phyloP scores from a whole-genome alignment of 257 asterid genomes.

The Haberlea rhodopensis region DNA sequence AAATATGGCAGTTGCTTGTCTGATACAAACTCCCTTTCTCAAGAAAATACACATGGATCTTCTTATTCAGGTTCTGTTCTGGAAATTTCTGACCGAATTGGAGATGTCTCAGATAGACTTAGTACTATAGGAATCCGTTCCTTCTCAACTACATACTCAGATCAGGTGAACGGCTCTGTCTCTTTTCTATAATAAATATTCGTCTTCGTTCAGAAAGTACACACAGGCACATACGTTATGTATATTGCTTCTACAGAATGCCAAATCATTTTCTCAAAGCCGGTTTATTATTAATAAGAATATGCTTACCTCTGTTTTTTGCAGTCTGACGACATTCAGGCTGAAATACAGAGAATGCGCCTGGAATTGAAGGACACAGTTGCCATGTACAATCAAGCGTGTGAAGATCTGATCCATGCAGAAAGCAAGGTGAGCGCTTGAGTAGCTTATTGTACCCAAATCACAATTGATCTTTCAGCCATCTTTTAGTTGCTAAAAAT shows the following conservation, averaged over 20 bases:
- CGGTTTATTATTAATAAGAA: constrained; percentile 19
- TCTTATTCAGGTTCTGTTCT: constrained; percentile 25
- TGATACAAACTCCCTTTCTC: constrained; percentile 32
- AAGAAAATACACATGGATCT: constrained; percentile 28
- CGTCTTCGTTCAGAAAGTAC: constrained; percentile 18
- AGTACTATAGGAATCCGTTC: constrained; percentile 32
- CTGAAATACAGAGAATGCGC: constrained; percentile 61
- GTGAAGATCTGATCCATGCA: constrained; percentile 61
- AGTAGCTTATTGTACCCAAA: constrained; percentile 21
- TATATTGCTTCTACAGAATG: constrained; percentile 7
- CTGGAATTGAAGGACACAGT: constrained; percentile 58
- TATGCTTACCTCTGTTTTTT: constrained; percentile 23
- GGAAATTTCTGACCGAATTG: constrained; percentile 28
- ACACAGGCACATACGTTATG: constrained; percentile 15
- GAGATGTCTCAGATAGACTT: constrained; percentile 30
- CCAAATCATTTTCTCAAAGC: neutral
- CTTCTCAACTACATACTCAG: constrained; percentile 34
- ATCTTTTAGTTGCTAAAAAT: constrained; percentile 10
- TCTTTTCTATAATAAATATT: constrained; percentile 17
- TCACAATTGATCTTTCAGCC: neutral
- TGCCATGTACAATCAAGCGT: constrained; percentile 64
- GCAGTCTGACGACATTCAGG: constrained; percentile 48
- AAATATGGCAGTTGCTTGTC: constrained; percentile 30
- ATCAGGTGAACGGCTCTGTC: constrained; percentile 41
- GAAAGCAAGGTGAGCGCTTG: constrained; percentile 53